A percentile compares a stretch with the other conserved stretches of the same genome.
Conservation (phyloP, 768 basidiomycete genomes). For the Pleurotus eryngii region DNA sequence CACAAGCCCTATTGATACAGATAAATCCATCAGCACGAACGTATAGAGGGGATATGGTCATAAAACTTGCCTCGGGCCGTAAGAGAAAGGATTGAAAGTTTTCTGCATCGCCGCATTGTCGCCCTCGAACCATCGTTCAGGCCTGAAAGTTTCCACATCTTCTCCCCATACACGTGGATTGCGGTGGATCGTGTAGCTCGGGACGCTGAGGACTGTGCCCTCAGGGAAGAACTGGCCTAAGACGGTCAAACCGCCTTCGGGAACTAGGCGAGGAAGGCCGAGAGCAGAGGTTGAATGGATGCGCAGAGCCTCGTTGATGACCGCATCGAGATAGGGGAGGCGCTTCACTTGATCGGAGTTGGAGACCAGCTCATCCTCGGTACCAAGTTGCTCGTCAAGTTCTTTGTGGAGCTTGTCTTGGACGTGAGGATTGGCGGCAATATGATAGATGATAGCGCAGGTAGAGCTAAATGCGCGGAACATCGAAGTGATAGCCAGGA, state of each 20-base stretch:
- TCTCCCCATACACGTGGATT: conserved; percentile 71
- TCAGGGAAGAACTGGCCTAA: conserved; percentile 58
- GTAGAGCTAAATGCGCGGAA: conserved; percentile 55
- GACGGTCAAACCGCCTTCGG: conserved; percentile 68
- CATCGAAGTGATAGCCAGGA: background rate
- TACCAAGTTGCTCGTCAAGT: conserved; percentile 57
- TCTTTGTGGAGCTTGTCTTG: conserved; percentile 76
- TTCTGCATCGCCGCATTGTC: conserved; percentile 59
- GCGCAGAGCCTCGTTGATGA: conserved; percentile 83
- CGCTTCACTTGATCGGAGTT: conserved; percentile 69
- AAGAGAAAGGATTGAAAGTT: conserved; percentile 84
- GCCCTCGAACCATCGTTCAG: conserved; percentile 83
- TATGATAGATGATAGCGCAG: conserved; percentile 84
- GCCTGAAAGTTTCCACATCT: conserved; percentile 70
- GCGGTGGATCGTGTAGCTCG: conserved; percentile 82
- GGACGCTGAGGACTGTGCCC: conserved; percentile 76
- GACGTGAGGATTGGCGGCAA: conserved; percentile 62
- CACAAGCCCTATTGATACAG: conserved; percentile 57
- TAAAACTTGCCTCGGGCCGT: conserved; percentile 66
- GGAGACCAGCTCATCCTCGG: conserved; percentile 57
- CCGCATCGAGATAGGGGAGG: conserved; percentile 79
- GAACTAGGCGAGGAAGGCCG: conserved; percentile 79
- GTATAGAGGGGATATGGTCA: background rate
- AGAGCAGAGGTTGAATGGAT: conserved; percentile 81
- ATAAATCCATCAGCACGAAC: background rate